phyloP scores from a whole-genome alignment of 208 protist species.

The Crithidia sp. region DNA sequence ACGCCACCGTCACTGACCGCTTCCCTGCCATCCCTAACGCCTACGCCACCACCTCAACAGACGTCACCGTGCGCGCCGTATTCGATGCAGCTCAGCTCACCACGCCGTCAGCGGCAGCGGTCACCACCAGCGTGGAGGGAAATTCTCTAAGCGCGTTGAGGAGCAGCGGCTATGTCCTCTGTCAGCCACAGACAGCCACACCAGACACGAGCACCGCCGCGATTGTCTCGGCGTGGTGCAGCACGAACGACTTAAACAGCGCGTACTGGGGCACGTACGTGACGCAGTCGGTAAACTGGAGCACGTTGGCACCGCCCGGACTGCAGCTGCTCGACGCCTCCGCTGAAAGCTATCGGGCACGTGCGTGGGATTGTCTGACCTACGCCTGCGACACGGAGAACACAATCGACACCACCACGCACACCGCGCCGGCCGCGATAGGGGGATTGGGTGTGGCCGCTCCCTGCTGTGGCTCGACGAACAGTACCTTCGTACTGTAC shows the following conservation, averaged over 20 bases:
- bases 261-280: background rate
- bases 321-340: slow-evolving; percentile 21
- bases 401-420: background rate
- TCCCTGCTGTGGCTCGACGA: slow-evolving; percentile 43
- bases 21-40: slow-evolving; percentile 14
- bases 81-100: slow-evolving; percentile 30
- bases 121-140: background rate
- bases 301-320: slow-evolving; percentile 36
- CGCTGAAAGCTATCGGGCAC: background rate
- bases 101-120: background rate
- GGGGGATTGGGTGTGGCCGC: slow-evolving; percentile 42
- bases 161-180: slow-evolving; percentile 26
- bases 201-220: background rate
- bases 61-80: slow-evolving; percentile 20
- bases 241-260: background rate
- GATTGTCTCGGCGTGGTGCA: slow-evolving; percentile 16
- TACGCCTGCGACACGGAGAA: slow-evolving; percentile 40
- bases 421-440: background rate
- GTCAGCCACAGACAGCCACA: background rate
- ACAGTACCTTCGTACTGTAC: slow-evolving; percentile 55
- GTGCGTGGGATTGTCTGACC: slow-evolving; percentile 34
- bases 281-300: slow-evolving; percentile 38
- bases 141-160: background rate
- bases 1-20: background rate
- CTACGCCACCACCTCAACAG: background rate